Evolutionary conservation across 2,329 filamentous ascomycete genomes (phyloP), one percentile per base, ranked within the genome.

Genomic region (Aureobasidium sp.): DNA sequence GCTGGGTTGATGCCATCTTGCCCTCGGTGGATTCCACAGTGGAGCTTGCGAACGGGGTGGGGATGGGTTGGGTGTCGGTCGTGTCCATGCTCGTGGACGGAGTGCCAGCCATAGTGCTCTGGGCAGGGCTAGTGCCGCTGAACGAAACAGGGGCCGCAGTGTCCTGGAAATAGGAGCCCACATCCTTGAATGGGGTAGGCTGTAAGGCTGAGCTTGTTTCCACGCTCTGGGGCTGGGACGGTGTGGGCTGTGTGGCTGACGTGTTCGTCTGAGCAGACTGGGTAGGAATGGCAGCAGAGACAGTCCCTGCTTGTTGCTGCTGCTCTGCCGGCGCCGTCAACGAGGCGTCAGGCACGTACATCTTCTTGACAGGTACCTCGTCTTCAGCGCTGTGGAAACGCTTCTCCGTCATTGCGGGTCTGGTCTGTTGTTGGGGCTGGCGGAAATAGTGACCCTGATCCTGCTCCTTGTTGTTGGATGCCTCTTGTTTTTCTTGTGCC

Each of bases 251-350:
- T 40, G n/a, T 17, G 49, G 23, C 23, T 40, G 49, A 53, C 21
- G 35, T 3, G 49, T 17, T 53, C 35, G 49, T 53, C 17, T 53
- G 51, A 55, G 27, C 25, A 55, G 51, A 27, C 37, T 55, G 37
- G 37, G 51, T 40, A 53, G 49, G 17, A 53, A 38, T 25, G 49
- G 49, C n/a, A 53, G 49, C 21, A 53, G 49, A 27, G 49, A 35
- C 17, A 53, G 10, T 17, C 25, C 29, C 25, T 45, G 27, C 40
- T 40, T 57, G 53, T 40, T 57, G 53, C 27, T 45, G 53, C 27
- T 57, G 53, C 40, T 45, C 40, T 57, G 40, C 53, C n/a, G 53
- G 40, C 38, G 40, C 53, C 38, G 53, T 57, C 37, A 40, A 57
- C 10, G 27, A 33, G 38, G n/a, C 40, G 19, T 31, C 40, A 37